A percentile compares a stretch with the other conserved stretches of the same genome.
Conservation (phyloP, 2,329 filamentous ascomycete species). For the Pyrenophora tritici-repentis region DNA sequence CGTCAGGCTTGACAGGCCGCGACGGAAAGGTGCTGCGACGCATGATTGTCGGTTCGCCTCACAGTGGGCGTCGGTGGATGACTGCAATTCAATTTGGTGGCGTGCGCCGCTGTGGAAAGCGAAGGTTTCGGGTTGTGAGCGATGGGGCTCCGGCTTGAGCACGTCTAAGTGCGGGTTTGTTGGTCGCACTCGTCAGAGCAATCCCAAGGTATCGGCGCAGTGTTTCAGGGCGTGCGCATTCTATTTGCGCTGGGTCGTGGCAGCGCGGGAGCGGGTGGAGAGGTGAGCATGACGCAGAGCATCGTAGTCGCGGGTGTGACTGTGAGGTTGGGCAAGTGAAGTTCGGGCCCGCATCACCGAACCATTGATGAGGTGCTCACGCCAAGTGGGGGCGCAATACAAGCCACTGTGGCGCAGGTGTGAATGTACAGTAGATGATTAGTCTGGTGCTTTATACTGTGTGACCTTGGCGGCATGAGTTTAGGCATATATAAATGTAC, state of each 20-base stretch:
- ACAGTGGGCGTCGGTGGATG: constrained; percentile 9
- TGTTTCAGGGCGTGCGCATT: constrained; percentile 37
- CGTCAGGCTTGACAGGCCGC: constrained; percentile 33
- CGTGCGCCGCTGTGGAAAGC: constrained; percentile 7
- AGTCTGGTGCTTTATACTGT: no score
- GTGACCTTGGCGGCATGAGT: no score
- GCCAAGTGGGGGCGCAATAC: constrained; percentile 19
- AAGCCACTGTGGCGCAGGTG: constrained; percentile 18
- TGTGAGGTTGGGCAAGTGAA: constrained; percentile 23
- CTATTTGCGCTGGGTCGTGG: constrained; percentile 26
- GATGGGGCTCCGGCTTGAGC: constrained; percentile 15
- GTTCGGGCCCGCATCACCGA: constrained; percentile 17
- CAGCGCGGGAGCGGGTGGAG: constrained; percentile 29
- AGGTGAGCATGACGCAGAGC: constrained; percentile 28
- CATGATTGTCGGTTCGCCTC: constrained; percentile 28
- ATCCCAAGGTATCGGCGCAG: constrained; percentile 22
- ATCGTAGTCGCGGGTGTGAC: constrained; percentile 17
- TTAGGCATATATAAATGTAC: no score
- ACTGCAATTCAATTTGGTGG: constrained; percentile 9
- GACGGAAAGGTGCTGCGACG: constrained; percentile 39
- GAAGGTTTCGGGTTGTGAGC: constrained; percentile 12
- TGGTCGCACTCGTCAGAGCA: constrained; percentile 32
- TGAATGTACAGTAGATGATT: neutral
- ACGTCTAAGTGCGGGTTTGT: constrained; percentile 23
- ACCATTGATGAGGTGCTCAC: constrained; percentile 19